Base-by-base conservation (phyloP, 1,284 basidiomycete genomes). In the Spongiforma sp. region DNA sequence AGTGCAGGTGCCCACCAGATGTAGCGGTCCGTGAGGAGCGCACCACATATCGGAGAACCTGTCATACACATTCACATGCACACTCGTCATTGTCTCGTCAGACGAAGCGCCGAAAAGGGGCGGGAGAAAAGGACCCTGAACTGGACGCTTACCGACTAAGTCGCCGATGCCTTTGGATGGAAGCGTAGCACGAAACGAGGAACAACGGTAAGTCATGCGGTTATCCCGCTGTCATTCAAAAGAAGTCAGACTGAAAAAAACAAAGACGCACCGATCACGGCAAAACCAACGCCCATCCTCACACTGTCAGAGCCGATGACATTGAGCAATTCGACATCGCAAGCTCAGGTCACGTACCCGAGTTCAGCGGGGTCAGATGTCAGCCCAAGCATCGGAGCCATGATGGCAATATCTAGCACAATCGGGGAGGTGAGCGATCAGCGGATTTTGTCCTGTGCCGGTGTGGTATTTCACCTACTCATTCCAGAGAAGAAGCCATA, bases 401-500 rank as follows among this genome's bases (percentile, higher is more conserved):
- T 73, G 65, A 76, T 55, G 1, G 66, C 68, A 15, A 74, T 62
- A 54, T 67, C 73, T 76, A 30, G 10, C 0, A 15, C 5, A 12
- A 32, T 30, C 15, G 19, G 17, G 28, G 28, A 52, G 32, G 14
- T 5, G 24, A 48, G 24, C 14, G 46, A 9, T 30, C 21, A 5
- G 17, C 15, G 10, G 21, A 19, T 10, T 32, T 8, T n/a, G n/a
- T n/a, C 28, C 32, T 14, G 28, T 52, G 17, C 32, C 28, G 17
- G 17, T 4, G 17, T 9, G 56, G 15, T 57, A 71, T 78, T 66
- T 60, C 80, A 33, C 52, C 30, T 55, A 81, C 82, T 76, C 24
- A 71, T 68, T 6, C 83, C 83, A 2, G 79, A 75, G 62, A 79
- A 80, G 41, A 81, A 75, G 0, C 83, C 83, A 67, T 77, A 83